phyloP scores from a whole-genome alignment of 139 green algal genomes.

The Closterium sp. region DNA sequence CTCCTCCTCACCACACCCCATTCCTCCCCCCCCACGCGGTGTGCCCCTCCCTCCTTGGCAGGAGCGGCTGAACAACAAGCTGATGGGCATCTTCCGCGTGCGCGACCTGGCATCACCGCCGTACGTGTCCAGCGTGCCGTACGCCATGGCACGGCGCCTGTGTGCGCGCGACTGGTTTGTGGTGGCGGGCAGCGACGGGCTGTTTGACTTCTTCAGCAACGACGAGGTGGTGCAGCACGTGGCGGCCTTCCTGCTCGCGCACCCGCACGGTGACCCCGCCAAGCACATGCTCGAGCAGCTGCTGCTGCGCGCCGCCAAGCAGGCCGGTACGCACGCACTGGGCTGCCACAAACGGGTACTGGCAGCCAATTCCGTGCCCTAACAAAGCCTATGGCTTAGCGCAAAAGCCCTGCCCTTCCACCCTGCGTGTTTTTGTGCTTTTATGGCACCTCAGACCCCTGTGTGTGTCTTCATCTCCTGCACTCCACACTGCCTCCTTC shows the following conservation, averaged over 20 bases:
- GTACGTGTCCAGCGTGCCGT: constrained; percentile 29
- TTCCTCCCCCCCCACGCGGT: neutral
- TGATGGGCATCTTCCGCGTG: constrained; percentile 40
- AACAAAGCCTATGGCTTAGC: too few relatives aligned
- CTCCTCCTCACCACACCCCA: neutral
- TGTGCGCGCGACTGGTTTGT: constrained; percentile 25
- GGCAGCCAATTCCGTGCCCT: too few relatives aligned
- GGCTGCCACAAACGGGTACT: too few relatives aligned
- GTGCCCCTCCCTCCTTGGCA: neutral
- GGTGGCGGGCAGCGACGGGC: constrained; percentile 76
- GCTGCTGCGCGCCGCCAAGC: constrained; percentile 27
- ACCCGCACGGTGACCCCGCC: constrained; percentile 33
- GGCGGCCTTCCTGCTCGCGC: constrained; percentile 11
- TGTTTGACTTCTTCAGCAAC: constrained; percentile 77
- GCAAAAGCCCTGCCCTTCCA: neutral
- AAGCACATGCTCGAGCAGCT: constrained; percentile 44
- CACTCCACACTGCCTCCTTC: neutral
- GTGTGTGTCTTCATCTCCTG: too few relatives aligned
- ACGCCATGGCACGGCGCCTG: neutral
- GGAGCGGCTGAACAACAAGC: constrained; percentile 31
- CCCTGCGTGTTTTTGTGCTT: neutral
- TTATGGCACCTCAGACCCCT: too few relatives aligned
- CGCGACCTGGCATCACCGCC: constrained; percentile 13
- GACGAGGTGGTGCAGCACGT: constrained; percentile 75
- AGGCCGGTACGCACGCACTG: neutral